These are phyloP conservation scores for Jaapia argillacea DNA, from an alignment of 768 basidiomycete species.

Conservation along the genomic window DNA sequence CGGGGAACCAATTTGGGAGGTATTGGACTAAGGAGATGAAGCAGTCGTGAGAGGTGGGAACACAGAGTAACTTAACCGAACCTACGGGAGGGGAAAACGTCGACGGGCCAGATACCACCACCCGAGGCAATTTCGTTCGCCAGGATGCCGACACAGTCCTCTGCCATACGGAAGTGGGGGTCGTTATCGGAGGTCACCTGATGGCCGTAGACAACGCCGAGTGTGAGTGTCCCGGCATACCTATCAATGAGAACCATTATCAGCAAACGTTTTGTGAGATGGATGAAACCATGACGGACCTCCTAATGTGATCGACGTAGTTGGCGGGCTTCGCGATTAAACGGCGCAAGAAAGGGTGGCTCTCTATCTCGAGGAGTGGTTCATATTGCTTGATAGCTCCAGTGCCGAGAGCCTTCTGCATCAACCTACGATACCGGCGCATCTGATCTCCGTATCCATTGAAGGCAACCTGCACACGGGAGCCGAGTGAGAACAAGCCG, in stretches of 20 bases:
- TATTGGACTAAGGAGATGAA: conserved; percentile 18
- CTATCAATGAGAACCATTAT: conserved; percentile 1
- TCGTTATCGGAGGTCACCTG: conserved; percentile 9
- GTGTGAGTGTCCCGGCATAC: conserved; percentile 4
- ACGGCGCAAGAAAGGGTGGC: conserved; percentile 9
- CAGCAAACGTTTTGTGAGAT: neutral
- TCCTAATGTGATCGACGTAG: conserved; percentile 12
- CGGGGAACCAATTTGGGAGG: conserved; percentile 28
- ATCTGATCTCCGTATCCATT: conserved; percentile 4
- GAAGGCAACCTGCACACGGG: neutral
- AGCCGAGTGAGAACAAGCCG: neutral
- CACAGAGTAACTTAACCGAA: neutral
- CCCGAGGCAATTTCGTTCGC: conserved; percentile 15
- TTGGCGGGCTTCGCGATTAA: conserved; percentile 9
- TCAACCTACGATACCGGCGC: conserved; percentile 24
- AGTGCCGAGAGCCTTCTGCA: conserved; percentile 23
- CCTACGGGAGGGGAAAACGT: conserved; percentile 1
- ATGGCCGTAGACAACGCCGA: conserved; percentile 10
- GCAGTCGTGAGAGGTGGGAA: neutral
- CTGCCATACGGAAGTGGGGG: conserved; percentile 20
- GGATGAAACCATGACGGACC: too few species aligned
- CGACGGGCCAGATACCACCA: conserved; percentile 18
- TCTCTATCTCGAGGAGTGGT: conserved; percentile 10
- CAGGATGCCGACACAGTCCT: conserved; percentile 26
- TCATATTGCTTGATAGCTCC: conserved; percentile 12